Percentiles rank a stretch among this genome's conserved stretches.
Conservation (phyloP, 768 basidiomycete genomes). For the Suillus variegatus region DNA sequence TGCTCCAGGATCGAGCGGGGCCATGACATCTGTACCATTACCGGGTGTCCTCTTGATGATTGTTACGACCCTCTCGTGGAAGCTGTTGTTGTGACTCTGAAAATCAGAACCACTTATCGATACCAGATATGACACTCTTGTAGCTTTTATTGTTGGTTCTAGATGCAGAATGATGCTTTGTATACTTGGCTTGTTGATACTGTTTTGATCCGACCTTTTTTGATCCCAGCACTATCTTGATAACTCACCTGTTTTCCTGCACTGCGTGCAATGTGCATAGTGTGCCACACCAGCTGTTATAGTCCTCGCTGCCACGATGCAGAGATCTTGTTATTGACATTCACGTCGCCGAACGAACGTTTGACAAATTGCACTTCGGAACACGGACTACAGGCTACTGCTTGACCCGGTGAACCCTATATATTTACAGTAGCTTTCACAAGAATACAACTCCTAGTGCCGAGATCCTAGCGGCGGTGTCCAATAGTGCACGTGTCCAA, state of each 20-base stretch:
- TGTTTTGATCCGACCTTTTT: neutral
- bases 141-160: neutral
- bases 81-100: slow-evolving; percentile 9
- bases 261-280: neutral
- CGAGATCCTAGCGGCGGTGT: no score
- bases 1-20: slow-evolving; percentile 50
- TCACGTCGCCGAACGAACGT: no score
- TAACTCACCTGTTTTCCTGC: neutral
- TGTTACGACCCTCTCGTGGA: slow-evolving; percentile 27
- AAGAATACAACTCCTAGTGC: no score
- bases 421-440: no score
- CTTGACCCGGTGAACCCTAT: no score
- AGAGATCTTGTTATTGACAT: neutral
- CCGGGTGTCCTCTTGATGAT: slow-evolving; percentile 24
- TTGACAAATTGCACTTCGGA: no score
- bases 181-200: neutral
- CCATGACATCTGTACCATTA: slow-evolving; percentile 30
- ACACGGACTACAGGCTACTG: no score
- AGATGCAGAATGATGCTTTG: neutral
- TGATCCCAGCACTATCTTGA: neutral
- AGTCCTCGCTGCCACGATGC: neutral
- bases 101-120: neutral
- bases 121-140: neutral
- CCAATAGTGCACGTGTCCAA: no score
- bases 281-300: no score